Evolutionary conservation across 352 stramenopile genomes (phyloP), one percentile per base, ranked within the genome.

Genomic region (Phytophthora cryptogea): DNA sequence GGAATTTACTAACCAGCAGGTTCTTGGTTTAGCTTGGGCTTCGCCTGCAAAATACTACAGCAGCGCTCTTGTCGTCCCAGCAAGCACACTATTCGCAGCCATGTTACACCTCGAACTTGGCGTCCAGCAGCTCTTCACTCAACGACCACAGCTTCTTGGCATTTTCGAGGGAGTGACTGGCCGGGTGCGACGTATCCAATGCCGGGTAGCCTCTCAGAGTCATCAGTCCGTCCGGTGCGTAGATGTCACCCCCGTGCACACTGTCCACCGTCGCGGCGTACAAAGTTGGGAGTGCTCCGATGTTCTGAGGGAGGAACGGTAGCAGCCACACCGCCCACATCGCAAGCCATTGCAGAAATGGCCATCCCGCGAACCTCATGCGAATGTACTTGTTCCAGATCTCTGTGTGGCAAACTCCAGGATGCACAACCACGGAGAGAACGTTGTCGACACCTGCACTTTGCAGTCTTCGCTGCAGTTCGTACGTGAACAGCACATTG

Each of bases 401-500:
- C 54, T 70, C 39, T 26, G 72, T 81, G 43, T 72, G 61, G 41
- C 65, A 72, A 14, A 74, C 47, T 44, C 72, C 72, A 11, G 72
- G 70, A 26, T 81, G 72, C 36, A 68, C 66, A 3, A 68, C 66
- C 27, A 87, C 60, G 4, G 72, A 67, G 40, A 74, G 46, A 13
- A 83, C 65, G 42, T 77, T 75, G 13, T 28, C 26, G 31, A 78
- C 46, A 3, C 44, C 51, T 13, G 54, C 57, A 17, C 54, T 39
- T 31, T 50, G 39, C 13, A 88, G 43, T 8, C 75, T 68, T 4
- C 75, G 66, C 17, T 80, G 56, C 33, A 88, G 63, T 36, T 85
- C 78, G 41, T 73, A 65, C 27, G 73, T 77, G 59, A 87, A 87
- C 39, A 85, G 17, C 49, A 85, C 51, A 14, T 78, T 74, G 9